Conservation (phyloP, 2,329 filamentous ascomycete genomes). For the Diaporthe ampelina region DNA sequence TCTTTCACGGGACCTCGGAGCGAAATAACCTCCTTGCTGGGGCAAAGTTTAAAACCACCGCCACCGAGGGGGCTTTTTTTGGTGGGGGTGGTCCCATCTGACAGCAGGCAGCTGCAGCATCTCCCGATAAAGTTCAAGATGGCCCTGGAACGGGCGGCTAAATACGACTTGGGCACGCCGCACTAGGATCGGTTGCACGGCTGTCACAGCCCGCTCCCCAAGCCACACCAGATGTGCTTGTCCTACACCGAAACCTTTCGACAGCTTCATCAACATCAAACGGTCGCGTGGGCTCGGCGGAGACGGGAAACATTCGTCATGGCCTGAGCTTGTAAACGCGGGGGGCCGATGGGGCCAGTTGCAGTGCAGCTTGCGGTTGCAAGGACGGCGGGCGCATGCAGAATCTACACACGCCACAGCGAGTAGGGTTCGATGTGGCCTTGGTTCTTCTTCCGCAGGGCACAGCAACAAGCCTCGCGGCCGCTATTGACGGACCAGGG, state of each 20-base stretch:
- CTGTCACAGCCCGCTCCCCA: conserved; percentile 18
- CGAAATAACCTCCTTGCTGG: not conserved
- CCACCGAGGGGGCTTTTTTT: not conserved
- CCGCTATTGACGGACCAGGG: not conserved
- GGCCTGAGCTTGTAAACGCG: not conserved
- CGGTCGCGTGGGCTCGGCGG: conserved; percentile 4
- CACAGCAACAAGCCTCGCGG: conserved; percentile 13
- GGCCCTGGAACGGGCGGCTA: conserved; percentile 10
- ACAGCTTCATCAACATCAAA: conserved; percentile 19
- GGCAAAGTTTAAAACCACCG: not conserved
- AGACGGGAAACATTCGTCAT: conserved; percentile 23
- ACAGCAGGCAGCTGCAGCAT: conserved; percentile 34
- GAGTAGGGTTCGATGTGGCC: not conserved
- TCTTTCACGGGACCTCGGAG: conserved; percentile 11
- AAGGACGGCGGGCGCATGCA: not conserved
- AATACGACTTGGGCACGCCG: conserved; percentile 9
- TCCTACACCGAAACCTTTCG: not conserved
- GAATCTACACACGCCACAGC: not conserved
- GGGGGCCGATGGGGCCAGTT: not conserved
- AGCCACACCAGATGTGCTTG: conserved; percentile 19
- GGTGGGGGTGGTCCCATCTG: conserved; percentile 20
- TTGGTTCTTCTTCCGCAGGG: not conserved
- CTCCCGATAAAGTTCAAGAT: conserved; percentile 31
- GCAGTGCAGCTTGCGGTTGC: not conserved
- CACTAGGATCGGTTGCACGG: conserved; percentile 34